These are phyloP conservation scores for Puccinia polysora DNA, from an alignment of 1,284 basidiomycete species.

Conservation along the genomic window DNA sequence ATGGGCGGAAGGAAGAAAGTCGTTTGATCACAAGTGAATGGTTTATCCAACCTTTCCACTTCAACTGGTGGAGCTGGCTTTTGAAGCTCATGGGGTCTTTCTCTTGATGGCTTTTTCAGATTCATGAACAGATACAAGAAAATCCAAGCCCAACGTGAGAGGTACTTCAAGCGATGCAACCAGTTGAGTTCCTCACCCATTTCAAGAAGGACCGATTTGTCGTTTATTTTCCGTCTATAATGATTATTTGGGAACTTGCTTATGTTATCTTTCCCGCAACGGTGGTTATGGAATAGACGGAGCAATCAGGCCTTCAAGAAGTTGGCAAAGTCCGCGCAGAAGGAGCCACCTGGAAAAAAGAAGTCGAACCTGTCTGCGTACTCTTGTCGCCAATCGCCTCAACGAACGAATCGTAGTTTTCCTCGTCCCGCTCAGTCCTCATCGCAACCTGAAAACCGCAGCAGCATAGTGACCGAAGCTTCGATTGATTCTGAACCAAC, in stretches of 20 bases:
- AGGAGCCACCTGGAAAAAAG: too few species aligned
- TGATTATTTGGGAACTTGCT: too few species aligned
- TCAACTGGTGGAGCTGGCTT: too few species aligned
- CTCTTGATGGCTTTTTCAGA: background rate
- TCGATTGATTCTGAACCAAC: background rate
- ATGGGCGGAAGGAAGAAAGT: constrained; percentile 48
- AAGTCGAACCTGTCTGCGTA: too few species aligned
- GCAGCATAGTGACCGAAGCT: background rate
- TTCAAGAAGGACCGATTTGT: too few species aligned
- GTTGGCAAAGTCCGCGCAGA: too few species aligned
- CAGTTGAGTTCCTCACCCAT: constrained; percentile 25
- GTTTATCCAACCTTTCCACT: background rate
- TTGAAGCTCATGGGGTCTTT: background rate
- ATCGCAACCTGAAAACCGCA: background rate
- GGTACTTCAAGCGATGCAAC: constrained; percentile 29
- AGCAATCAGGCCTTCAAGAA: too few species aligned
- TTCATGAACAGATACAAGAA: constrained; percentile 39
- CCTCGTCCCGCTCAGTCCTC: background rate
- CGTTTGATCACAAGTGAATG: constrained; percentile 46
- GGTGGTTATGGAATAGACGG: too few species aligned
- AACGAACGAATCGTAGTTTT: background rate
- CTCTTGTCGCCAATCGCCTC: too few species aligned
- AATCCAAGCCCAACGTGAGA: constrained; percentile 30
- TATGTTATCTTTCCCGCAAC: too few species aligned
- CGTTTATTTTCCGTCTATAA: too few species aligned